Evolutionary conservation across 306 rosid species (phyloP).

Genomic region (Sophora flavescens): DNA sequence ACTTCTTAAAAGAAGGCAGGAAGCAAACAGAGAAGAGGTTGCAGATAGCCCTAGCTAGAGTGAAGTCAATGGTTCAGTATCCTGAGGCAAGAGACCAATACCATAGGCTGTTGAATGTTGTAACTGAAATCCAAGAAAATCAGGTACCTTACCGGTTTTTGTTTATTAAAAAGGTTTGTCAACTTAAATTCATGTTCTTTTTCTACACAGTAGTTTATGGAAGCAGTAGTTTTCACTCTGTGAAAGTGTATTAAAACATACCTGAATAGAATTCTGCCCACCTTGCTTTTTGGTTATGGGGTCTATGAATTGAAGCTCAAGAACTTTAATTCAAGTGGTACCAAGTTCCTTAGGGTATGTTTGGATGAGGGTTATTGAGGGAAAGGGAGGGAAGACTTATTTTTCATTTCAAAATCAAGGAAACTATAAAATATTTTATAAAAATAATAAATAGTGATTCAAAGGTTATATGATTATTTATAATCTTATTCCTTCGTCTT

Average conservation of each 20-base stretch:
- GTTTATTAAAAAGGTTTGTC: background rate
- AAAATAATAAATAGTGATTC: no score
- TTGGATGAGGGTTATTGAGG: no score
- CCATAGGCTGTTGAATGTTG: constrained; percentile 76
- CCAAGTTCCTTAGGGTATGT: background rate
- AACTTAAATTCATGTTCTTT: background rate
- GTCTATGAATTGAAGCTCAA: background rate
- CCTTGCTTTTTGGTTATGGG: background rate
- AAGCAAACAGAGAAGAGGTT: constrained; percentile 84
- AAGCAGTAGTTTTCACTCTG: background rate
- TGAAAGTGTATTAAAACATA: background rate
- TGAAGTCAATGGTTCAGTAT: constrained; percentile 90
- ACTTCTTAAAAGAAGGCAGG: constrained; percentile 78
- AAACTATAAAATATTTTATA: no score
- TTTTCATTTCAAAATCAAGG: no score
- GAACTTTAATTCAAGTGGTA: background rate
- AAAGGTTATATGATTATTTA: no score
- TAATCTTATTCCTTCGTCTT: no score
- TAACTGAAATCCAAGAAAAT: constrained; percentile 65
- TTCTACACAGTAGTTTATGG: background rate
- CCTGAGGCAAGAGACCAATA: constrained; percentile 95
- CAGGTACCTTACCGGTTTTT: constrained; percentile 60
- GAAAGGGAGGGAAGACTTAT: no score
- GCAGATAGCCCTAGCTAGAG: constrained; percentile 89
- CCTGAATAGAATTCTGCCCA: background rate